Evolutionary conservation across 257 asterid genomes (phyloP), one percentile per base, ranked within the genome.

Genomic region (Salvia hispanica): DNA sequence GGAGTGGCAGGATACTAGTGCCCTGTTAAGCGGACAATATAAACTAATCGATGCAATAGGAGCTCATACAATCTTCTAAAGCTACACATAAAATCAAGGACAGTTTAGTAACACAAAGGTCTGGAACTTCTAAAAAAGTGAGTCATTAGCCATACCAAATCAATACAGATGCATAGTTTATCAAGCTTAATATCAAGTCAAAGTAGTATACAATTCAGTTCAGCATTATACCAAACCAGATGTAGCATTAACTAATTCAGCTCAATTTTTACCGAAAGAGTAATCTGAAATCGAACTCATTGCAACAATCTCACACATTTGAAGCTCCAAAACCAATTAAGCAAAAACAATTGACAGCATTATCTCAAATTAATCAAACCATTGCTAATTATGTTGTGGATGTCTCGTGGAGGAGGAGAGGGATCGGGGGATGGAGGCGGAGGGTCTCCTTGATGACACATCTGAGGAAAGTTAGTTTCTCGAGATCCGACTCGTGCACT

Each of bases 351-450:
- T 18, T 5, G 15, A 21, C 18, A 45, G 25, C 50, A 33, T 15
- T 46, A 8, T 46, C 58, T 7, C 15, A 13, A 36, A 47, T 18
- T 21, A 18, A 10, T 31, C 43, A 58, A 28, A 45, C 7, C 2
- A 58, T 14, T 33, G 16, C 46, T 42, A 34, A 9, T 52, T 31
- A 14, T 11, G 62, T 15, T 66, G 61, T 6, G 60, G 79, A 10
- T 4, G 84, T 73, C 71, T 80, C 84, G 18, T 80, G 84, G 56
- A 80, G 78, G 70, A 80, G 80, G 37, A 74, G 78, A 0, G 82
- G 85, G 65, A 77, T 77, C 5, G 79, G 78, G 28, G 85, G 85
- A 73, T 80, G 81, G 68, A 80, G 82, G 8, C 82, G 79, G 48
- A 80, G 82, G 0, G 85, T 80, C 64, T 80, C 85, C 14, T 80